Conservation (phyloP, 805 yeast genomes). For the Blastobotrys terrestris region DNA sequence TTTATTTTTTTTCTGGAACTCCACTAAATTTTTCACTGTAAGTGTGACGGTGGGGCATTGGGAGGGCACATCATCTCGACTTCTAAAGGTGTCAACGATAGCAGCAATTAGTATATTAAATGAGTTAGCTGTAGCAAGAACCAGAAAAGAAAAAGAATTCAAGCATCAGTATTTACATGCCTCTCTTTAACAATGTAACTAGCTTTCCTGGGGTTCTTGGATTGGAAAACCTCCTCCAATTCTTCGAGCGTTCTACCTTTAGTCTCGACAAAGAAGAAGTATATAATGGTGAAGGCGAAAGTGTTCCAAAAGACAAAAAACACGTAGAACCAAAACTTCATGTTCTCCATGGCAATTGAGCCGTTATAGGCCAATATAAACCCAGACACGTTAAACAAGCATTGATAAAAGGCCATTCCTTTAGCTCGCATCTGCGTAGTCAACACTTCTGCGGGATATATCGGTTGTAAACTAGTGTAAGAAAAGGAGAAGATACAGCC, state of each 20-base stretch:
- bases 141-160: not conserved
- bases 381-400: constrained; percentile 28
- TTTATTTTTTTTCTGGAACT: no score
- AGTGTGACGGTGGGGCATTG: not conserved
- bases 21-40: no score
- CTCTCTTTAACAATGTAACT: not conserved
- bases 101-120: not conserved
- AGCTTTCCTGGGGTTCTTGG: constrained; percentile 15
- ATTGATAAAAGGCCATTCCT: constrained; percentile 25
- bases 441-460: constrained; percentile 30
- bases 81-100: not conserved
- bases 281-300: constrained; percentile 38
- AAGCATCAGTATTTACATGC: not conserved
- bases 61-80: not conserved
- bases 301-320: constrained; percentile 30
- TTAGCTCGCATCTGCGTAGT: constrained; percentile 30
- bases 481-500: constrained; percentile 22
- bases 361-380: constrained; percentile 25
- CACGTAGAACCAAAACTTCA: constrained; percentile 30
- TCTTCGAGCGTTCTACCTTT: constrained; percentile 75
- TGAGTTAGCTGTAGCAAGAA: no score
- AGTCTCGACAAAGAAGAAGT: constrained; percentile 68
- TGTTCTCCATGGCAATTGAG: constrained; percentile 30
- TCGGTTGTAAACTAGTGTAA: constrained; percentile 34
- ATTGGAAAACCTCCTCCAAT: constrained; percentile 52